Evolutionary conservation across 2,329 filamentous ascomycete genomes (phyloP).

Genomic region (Davidsoniella eucalypti): DNA sequence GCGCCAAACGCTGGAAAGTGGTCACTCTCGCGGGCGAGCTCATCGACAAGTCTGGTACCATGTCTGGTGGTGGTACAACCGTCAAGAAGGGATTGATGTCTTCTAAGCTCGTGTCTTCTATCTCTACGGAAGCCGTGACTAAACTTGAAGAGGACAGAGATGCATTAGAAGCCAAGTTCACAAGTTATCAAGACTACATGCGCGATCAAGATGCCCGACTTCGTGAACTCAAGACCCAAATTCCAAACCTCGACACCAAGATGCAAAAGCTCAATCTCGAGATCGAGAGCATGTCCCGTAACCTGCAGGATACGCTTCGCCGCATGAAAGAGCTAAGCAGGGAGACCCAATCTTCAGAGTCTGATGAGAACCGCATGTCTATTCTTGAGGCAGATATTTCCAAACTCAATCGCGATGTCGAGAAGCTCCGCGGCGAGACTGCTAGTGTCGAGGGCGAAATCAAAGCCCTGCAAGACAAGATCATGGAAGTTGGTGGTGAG

Average conservation of each 20-base stretch:
- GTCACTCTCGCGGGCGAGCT: slow-evolving; percentile 90
- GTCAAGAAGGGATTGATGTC: slow-evolving; percentile 93
- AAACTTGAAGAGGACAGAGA: slow-evolving; percentile 83
- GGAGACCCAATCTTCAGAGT: slow-evolving; percentile 65
- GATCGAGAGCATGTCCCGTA: slow-evolving; percentile 70
- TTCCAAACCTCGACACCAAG: slow-evolving; percentile 73
- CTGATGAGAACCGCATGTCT: slow-evolving; percentile 58
- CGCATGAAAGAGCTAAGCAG: slow-evolving; percentile 70
- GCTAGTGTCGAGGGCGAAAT: slow-evolving; percentile 84
- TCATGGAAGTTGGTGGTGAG: slow-evolving; percentile 95
- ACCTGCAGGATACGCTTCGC: slow-evolving; percentile 67
- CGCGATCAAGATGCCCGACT: slow-evolving; percentile 60
- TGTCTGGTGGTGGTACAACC: slow-evolving; percentile 89
- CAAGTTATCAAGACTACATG: slow-evolving; percentile 71
- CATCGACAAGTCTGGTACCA: slow-evolving; percentile 95
- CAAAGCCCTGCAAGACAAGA: slow-evolving; percentile 82
- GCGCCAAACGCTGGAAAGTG: slow-evolving; percentile 83
- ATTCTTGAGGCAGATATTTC: slow-evolving; percentile 63
- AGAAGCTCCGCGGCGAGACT: slow-evolving; percentile 69
- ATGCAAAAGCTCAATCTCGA: slow-evolving; percentile 86
- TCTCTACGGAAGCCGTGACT: slow-evolving; percentile 70
- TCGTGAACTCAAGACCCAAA: slow-evolving; percentile 55
- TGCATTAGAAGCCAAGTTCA: slow-evolving; percentile 63
- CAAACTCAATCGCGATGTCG: slow-evolving; percentile 59
- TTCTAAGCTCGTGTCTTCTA: slow-evolving; percentile 78